Evolutionary conservation across 345 rosid genomes (phyloP), one percentile per base, ranked within the genome.

Genomic region (Pistacia integerrima): DNA sequence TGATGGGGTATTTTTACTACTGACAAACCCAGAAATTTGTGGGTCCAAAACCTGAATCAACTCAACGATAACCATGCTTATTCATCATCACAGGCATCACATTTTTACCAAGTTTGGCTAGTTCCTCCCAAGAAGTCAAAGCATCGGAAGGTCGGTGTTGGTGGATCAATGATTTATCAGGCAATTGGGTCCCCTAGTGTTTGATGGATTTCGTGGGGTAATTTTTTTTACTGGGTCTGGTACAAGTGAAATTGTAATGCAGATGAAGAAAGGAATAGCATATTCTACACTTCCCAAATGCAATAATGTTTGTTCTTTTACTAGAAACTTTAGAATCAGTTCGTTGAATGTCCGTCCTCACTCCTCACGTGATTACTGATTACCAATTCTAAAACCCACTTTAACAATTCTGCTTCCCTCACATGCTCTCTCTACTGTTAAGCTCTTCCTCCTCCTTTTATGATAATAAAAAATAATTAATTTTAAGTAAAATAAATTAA

Each of bases 321-420:
- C 44, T 6, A 18, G 64, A 49, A 49, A 62, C 35, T 35, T 57
- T 49, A 69, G 70, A 66, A 63, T 67, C 77, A 72, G 46, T 52
- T 60, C 82, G 48, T 71, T 81, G 73, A 72, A 69, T 74, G 58
- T 54, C 55, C 66, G 35, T 44, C 11, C 46, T 74, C 74, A 11
- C 54, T 52, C n/a, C 67, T 84, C 88, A 87, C 90, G 85, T 84
- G 90, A 81, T 59, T 33, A 25, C 58, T 84, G 90, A 81, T 59
- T 33, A 25, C 58, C 74, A 67, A 54, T 36, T 64, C 25, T 30
- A 46, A 59, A 25, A 59, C 33, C 28, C 77, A 46, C 75, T 77
- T 74, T 58, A 61, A 60, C 66, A 3, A 63, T 64, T 5, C 41
- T 75, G 55, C 38, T 61, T 48, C 74, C 81, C 76, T 63, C 87